Evolutionary conservation across 768 basidiomycete species (phyloP).

Genomic region (Mycena amicta): DNA sequence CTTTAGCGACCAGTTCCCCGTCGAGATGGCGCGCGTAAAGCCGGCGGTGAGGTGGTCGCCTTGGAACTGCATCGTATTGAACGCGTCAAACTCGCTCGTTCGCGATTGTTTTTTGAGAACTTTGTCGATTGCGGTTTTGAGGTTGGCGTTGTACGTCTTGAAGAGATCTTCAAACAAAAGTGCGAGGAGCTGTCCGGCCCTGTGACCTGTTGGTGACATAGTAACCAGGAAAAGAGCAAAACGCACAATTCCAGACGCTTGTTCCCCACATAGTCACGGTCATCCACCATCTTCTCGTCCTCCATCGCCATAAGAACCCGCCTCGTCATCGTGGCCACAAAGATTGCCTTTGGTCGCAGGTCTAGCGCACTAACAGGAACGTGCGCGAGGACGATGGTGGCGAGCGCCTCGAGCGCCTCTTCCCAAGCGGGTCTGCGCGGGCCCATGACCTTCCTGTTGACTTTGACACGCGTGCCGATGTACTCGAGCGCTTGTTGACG

Average conservation of each 20-base stretch:
- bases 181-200: slow-evolving; percentile 94
- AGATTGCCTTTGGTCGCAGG: slow-evolving; percentile 92
- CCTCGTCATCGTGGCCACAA: slow-evolving; percentile 96
- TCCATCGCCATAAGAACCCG: slow-evolving; percentile 96
- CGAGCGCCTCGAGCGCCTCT: slow-evolving; percentile 94
- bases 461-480: slow-evolving; percentile 91
- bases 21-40: slow-evolving; percentile 96
- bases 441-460: slow-evolving; percentile 80
- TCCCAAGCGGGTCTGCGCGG: slow-evolving; percentile 87
- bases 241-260: slow-evolving; percentile 96
- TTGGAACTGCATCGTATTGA: slow-evolving; percentile 92
- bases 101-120: slow-evolving; percentile 95
- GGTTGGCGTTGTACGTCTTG: slow-evolving; percentile 96
- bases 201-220: slow-evolving; percentile 33
- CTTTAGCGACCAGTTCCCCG: slow-evolving; percentile 98
- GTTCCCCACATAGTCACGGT: slow-evolving; percentile 98
- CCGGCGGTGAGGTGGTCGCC: slow-evolving; percentile 96
- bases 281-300: slow-evolving; percentile 96
- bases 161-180: slow-evolving; percentile 97
- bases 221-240: slow-evolving; percentile 6
- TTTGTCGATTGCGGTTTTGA: slow-evolving; percentile 95
- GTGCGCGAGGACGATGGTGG: slow-evolving; percentile 95
- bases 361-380: slow-evolving; percentile 90
- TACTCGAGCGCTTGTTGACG: slow-evolving; percentile 93
- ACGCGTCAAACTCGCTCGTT: slow-evolving; percentile 92